phyloP scores from a whole-genome alignment of 2,329 filamentous ascomycete species.

The Trichoderma polysporum region DNA sequence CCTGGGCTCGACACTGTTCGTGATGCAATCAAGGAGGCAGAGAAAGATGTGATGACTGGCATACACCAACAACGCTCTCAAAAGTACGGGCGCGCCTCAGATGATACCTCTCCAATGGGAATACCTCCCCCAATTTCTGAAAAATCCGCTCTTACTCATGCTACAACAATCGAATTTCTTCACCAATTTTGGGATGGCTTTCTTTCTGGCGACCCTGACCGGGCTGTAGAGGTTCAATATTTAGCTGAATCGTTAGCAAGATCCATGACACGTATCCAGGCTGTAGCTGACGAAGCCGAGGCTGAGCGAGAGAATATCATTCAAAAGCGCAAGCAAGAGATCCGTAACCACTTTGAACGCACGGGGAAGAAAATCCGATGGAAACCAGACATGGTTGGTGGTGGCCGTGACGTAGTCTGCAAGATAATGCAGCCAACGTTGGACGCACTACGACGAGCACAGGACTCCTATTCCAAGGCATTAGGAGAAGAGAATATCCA shows the following conservation, averaged over 20 bases:
- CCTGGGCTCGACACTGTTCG: conserved; percentile 66
- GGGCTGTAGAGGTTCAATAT: conserved; percentile 76
- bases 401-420: conserved; percentile 73
- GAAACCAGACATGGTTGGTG: conserved; percentile 66
- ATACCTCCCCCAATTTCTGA: conserved; percentile 55
- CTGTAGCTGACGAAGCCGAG: conserved; percentile 79
- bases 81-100: conserved; percentile 51
- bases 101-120: conserved; percentile 54
- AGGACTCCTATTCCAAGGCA: conserved; percentile 68
- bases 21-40: conserved; percentile 61
- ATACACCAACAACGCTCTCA: conserved; percentile 62
- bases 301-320: conserved; percentile 67
- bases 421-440: conserved; percentile 74
- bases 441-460: conserved; percentile 67
- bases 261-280: conserved; percentile 74
- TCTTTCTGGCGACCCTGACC: conserved; percentile 79
- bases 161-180: conserved; percentile 92
- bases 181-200: conserved; percentile 96
- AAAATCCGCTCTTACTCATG: conserved; percentile 70
- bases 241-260: conserved; percentile 78
- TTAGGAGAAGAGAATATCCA: conserved; percentile 62
- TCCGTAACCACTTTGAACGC: conserved; percentile 66
- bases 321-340: conserved; percentile 65
- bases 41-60: conserved; percentile 64
- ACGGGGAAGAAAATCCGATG: conserved; percentile 73